Base-by-base conservation (phyloP, 1,284 basidiomycete genomes). In the Hemileia vastatrix region DNA sequence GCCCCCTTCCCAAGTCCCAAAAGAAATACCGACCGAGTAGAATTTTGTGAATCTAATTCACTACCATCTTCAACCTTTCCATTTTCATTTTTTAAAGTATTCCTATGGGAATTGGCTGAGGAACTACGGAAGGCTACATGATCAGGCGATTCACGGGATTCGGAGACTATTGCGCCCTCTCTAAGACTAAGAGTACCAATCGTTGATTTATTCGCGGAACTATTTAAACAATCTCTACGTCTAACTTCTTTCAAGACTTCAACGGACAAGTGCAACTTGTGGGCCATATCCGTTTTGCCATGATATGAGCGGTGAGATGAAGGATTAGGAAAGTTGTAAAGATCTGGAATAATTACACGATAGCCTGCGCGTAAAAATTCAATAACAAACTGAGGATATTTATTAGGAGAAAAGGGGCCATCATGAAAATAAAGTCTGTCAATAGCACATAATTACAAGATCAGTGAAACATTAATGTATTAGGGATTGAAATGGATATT, bases 311-410 rank as follows among this genome's bases (percentile, higher is more conserved):
- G 4, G 9, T 9, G 19, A 36, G 18, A 36, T 18, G 6, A 6
- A 8, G 24, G 24, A 4, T 33, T 18, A 6, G 6, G 13, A 6
- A 18, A n/a, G 21, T 49, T 21, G 23, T 48, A 18, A 33, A 32
- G 43, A 49, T n/a, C n/a, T n/a, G 55, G 55, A 49, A 57, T 57
- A 21, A 57, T 49, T n/a, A 57, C 27, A 32, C 55, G 44, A 36
- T 57, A 32, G n/a, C 55, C 55, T 15, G 13, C 45, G 27, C 47
- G 44, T 11, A 57, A 48, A 45, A 57, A 57, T 31, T 43, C n/a
- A 32, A 45, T 27, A 24, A 57, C 47, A 31, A 57, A 49, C 6
- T 43, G 55, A 32, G 55, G 45, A 1, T 48, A 27, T n/a, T 57
- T 47, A 9, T 43, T 21, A 18, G 44, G 32, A 31, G 43, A 48